Evolutionary conservation across 495 filamentous ascomycete species (phyloP).

Genomic region (Cairneyella variabilis): DNA sequence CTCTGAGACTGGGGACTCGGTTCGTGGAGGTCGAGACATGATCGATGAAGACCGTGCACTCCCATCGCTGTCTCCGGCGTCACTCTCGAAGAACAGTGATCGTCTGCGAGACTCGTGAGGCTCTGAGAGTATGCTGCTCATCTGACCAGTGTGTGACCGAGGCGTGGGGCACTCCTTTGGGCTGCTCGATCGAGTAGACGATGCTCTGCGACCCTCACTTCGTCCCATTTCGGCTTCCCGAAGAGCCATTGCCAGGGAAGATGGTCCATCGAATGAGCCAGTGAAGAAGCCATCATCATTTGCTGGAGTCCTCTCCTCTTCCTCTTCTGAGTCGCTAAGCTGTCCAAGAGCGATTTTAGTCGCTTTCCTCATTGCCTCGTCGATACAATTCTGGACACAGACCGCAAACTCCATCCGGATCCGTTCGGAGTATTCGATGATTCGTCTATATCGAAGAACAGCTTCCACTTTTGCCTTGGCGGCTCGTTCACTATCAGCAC

Average conservation of each 20-base stretch:
- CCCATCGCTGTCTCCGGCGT: slow-evolving; percentile 75
- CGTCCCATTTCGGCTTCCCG: slow-evolving; percentile 37
- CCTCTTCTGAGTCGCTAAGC: slow-evolving; percentile 72
- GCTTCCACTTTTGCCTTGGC: slow-evolving; percentile 88
- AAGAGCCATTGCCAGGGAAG: slow-evolving; percentile 53
- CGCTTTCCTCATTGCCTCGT: slow-evolving; percentile 86
- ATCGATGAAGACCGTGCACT: slow-evolving; percentile 79
- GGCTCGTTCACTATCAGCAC: slow-evolving; percentile 79
- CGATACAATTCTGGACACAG: slow-evolving; percentile 90
- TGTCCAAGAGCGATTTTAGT: slow-evolving; percentile 80
- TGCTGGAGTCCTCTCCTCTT: slow-evolving; percentile 33
- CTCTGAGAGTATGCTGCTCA: slow-evolving; percentile 51
- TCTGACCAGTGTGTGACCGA: slow-evolving; percentile 72
- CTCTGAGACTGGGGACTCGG: slow-evolving; percentile 89
- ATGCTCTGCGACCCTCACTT: slow-evolving; percentile 30
- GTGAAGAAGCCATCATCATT: slow-evolving; percentile 46
- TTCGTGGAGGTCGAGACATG: slow-evolving; percentile 61
- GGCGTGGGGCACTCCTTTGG: slow-evolving; percentile 90
- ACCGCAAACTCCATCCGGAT: slow-evolving; percentile 91
- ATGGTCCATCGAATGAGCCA: slow-evolving; percentile 54
- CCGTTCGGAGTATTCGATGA: slow-evolving; percentile 92
- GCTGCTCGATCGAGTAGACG: slow-evolving; percentile 74
- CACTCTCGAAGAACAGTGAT: slow-evolving; percentile 73
- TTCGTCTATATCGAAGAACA: slow-evolving; percentile 82
- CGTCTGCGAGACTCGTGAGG: slow-evolving; percentile 61